Evolutionary conservation across 129 eudicot genomes (phyloP), one percentile per base, ranked within the genome.

Genomic region (Flaveria bidentis): DNA sequence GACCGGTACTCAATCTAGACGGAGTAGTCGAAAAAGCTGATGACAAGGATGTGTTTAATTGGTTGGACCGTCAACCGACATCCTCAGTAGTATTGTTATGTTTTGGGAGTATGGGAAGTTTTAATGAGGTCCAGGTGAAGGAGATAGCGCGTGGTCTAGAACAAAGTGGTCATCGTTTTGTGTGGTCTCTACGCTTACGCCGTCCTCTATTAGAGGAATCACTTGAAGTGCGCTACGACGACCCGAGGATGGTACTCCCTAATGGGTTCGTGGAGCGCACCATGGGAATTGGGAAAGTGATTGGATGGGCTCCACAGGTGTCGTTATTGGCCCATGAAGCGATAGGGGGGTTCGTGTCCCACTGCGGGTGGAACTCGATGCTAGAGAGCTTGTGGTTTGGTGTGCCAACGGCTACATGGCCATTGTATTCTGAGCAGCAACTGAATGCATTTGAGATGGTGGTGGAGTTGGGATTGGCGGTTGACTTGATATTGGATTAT

Each of bases 221-320:
- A 9, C 1, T 55, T 23, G 15, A 33, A 66, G 57, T 63, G 22
- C 85, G 72, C 1, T 50, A 36, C 2, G 87, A 82, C 0, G 65
- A 56, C 28, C 74, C 69, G 2, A 25, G 49, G 64, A 69, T 42
- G 47, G 72, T 80, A 11, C 12, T 87, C 23, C 87, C 87, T 0
- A 80, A 77, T n/a, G 89, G 83, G 42, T 80, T 87, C 64, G 14
- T 82, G 46, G 84, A 87, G 17, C 67, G 89, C 17, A 87, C 89
- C 2, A 23, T n/a, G n/a, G 82, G 62, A 63, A 67, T 28, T 8
- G 92, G 92, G 53, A 83, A 78, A 39, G 76, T 85, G 44, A 85
- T 88, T 9, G 84, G 85, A n/a, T 88, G 92, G 89, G 89, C 92
- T 0, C 89, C 86, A 6, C 92, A 87, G 11, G 81, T 67, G 45